Percentiles rank a stretch among this genome's conserved stretches.
phyloP scores from a whole-genome alignment of 1,139 yeast genomes.

The Kodamaea suecica region DNA sequence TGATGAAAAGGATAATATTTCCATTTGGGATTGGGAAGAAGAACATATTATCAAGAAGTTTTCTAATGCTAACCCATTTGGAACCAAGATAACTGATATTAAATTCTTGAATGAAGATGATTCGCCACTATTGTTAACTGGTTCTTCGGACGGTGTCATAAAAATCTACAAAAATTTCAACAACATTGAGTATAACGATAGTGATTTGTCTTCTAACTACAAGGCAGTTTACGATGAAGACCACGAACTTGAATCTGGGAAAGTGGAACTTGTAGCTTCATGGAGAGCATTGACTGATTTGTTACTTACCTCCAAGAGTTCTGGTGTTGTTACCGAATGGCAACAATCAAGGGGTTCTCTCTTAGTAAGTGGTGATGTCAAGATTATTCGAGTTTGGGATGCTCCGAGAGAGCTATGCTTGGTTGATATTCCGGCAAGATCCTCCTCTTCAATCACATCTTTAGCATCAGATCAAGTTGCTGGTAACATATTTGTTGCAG shows the following conservation, averaged over 20 bases:
- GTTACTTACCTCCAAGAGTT: slow-evolving; percentile 72
- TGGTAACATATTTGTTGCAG: slow-evolving; percentile 88
- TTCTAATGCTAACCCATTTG: slow-evolving; percentile 81
- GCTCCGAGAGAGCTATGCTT: slow-evolving; percentile 90
- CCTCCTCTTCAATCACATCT: slow-evolving; percentile 84
- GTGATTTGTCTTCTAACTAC: slow-evolving; percentile 12
- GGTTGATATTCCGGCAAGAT: slow-evolving; percentile 85
- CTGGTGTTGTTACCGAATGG: slow-evolving; percentile 92
- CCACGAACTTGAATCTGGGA: slow-evolving; percentile 24
- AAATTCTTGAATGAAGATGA: slow-evolving; percentile 92
- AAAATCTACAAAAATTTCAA: slow-evolving; percentile 81
- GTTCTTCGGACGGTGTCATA: slow-evolving; percentile 91
- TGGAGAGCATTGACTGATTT: slow-evolving; percentile 95
- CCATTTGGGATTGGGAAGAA: slow-evolving; percentile 87
- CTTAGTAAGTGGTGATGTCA: slow-evolving; percentile 92
- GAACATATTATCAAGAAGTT: slow-evolving; percentile 60
- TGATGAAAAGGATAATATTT: slow-evolving; percentile 80
- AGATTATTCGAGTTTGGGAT: slow-evolving; percentile 91
- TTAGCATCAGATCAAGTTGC: slow-evolving; percentile 94
- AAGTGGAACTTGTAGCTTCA: slow-evolving; percentile 68
- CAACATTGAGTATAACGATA: slow-evolving; percentile 31
- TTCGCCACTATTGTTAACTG: slow-evolving; percentile 75
- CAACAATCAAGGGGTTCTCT: slow-evolving; percentile 93
- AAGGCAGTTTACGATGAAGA: slow-evolving; percentile 24
- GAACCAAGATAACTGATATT: slow-evolving; percentile 83